phyloP scores from a whole-genome alignment of 1,284 basidiomycete genomes.

The Ceratobasidium sp. region DNA sequence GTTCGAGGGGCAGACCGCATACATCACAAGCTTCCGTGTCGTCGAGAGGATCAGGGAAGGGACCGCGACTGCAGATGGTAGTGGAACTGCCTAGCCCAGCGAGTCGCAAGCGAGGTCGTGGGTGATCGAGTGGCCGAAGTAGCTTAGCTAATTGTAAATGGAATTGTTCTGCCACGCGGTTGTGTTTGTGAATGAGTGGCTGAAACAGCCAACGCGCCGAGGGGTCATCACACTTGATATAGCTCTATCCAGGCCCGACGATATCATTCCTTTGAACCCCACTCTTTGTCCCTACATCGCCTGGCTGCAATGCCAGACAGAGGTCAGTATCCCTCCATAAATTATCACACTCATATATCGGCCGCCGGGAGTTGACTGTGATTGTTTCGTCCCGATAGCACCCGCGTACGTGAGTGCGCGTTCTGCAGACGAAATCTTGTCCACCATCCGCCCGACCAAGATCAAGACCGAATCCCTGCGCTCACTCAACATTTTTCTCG shows the following conservation, averaged over 20 bases:
- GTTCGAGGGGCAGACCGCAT: not conserved
- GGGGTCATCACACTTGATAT: not conserved
- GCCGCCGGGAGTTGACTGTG: not conserved
- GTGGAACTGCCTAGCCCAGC: constrained; percentile 22
- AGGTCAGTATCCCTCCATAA: constrained; percentile 14
- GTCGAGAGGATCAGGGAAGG: not conserved
- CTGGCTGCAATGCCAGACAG: constrained; percentile 24
- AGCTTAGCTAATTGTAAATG: not conserved
- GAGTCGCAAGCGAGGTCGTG: constrained; percentile 6
- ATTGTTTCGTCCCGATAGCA: too few relatives aligned
- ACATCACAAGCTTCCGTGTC: not conserved
- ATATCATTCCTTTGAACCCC: constrained; percentile 22
- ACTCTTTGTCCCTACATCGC: constrained; percentile 4
- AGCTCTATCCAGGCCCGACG: constrained; percentile 14
- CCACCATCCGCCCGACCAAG: constrained; percentile 88
- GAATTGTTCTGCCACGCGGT: not conserved
- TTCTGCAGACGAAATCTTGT: constrained; percentile 88
- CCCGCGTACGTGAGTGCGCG: constrained; percentile 79
- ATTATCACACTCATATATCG: too few relatives aligned
- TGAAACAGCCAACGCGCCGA: constrained; percentile 16
- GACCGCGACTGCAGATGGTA: constrained; percentile 18
- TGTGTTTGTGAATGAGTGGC: constrained; percentile 33
- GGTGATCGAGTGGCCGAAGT: too few relatives aligned
- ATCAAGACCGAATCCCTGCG: constrained; percentile 77
- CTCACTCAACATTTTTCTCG: constrained; percentile 84